Evolutionary conservation across 2,329 filamentous ascomycete species (phyloP), one percentile per base, ranked within the genome.

Genomic region (Cladophialophora immunda): DNA sequence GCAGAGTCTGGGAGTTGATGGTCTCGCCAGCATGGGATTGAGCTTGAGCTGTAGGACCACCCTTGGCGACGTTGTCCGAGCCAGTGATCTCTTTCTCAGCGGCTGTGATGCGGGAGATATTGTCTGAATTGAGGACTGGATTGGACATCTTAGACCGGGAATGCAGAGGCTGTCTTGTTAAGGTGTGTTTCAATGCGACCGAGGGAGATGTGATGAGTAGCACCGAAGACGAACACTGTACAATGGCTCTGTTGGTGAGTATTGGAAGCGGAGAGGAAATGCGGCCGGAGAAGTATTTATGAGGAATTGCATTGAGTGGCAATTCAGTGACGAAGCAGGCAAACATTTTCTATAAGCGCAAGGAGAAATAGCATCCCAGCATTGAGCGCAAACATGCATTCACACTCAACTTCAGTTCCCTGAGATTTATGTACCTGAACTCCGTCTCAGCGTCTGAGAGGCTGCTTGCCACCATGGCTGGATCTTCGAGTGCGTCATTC

Each of bases 11-110:
- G 3, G 73, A 59, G 17, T 74, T 78, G 47, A 81, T 75, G 50
- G 71, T 64, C 58, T 77, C 74, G 17, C 72, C 71, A 19, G 69
- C 71, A 63, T 81, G 79, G 32, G 75, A 75, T 69, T 82, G 80
- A 1, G 80, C 79, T 50, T 75, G 75, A 2, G 80, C 79, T 0
- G 79, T 81, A 1, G 80, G 80, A 1, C 80, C 80, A 11, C 76
- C 76, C 54, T 74, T 72, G 4, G 77, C 73, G 7, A 79, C 78
- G 7, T 72, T 62, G 6, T 75, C 71, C 64, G 75, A 69, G 17
- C 78, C 75, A 0, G 80, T 81, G 47, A 81, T 61, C 25, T 74
- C 70, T 64, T 77, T 79, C 70, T 82, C 80, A 1, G 78, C 77
- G 1, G 72, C 72, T 0, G 77, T 79, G 71, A 82, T 81, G 62